Base-by-base conservation (phyloP, 352 stramenopile genomes). In the Pythium rishiriense region DNA sequence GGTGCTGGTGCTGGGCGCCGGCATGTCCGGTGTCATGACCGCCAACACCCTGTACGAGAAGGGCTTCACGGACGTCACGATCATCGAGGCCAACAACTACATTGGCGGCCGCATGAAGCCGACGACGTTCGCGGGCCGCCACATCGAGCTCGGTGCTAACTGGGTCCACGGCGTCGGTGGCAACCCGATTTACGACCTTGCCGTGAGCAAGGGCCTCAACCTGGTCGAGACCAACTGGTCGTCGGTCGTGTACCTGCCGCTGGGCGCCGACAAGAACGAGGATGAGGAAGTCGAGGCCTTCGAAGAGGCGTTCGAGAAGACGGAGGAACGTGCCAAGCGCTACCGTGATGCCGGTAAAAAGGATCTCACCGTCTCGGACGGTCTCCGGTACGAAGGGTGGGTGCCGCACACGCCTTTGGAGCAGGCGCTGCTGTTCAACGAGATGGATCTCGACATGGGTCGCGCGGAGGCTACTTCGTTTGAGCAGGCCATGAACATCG, bases 71-170 rank as follows among this genome's bases (percentile, higher is more conserved):
- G 43, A 62, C 55, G 37, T 62, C 29, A 62, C 55, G 55, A 62
- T 62, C 55, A 62, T 62, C 22, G 55, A 62, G 24, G 55, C 55
- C 26, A 62, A 62, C 55, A 43, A 62, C 55, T 62, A 62, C 55
- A 62, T 62, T 22, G 55, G 55, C 21, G 55, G 55, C 55, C 55
- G 55, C 42, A 62, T 62, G 55, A 62, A 53, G 25, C 21, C 26
- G 2, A 43, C 24, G 10, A 22, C 45, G 29, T 46, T 62, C n/a
- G 55, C 55, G 24, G 55, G 55, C 28, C 55, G 55, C 42, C 25
- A 26, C 11, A 53, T 62, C n/a, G 55, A 62, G 29, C 31, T 54
- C 26, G 55, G 55, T 29, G 55, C 55, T 8, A 62, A 62, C 42
- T 62, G 55, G 55, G 21, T 62, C 28, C 55, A 62, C 41, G 55